Evolutionary conservation across 306 rosid species (phyloP), one percentile per base, ranked within the genome.

Genomic region (Lupinus albus): DNA sequence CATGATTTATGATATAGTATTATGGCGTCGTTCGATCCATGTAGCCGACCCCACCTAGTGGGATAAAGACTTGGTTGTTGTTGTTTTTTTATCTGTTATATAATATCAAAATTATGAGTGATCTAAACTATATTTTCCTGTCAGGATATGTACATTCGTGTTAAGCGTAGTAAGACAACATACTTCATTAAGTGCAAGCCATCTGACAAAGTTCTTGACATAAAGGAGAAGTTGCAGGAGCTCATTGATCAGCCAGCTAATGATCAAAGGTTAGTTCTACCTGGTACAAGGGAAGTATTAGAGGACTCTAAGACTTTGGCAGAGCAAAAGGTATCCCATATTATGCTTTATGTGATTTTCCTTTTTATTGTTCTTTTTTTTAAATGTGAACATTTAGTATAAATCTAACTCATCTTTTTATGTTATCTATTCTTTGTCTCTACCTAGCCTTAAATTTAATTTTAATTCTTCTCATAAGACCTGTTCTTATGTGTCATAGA

Each of bases 171-270:
- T 14, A 89, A 89, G 88, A 87, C 96, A 51, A 89, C 96, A 20
- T 89, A 89, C 87, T 92, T 92, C 81, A 92, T 89, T 79, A 85
- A 84, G 81, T 89, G 96, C 74, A 91, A 92, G 76, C 93, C 96
- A 67, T 85, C 92, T 35, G 95, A 92, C 75, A 86, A 86, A 68
- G 67, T 76, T 80, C 79, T 87, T 68, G 89, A 83, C 64, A 80
- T 89, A 68, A 92, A 89, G 82, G 89, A 83, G 84, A 92, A 92
- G 80, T 79, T 92, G 76, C 79, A 84, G 17, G 82, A 80, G 52
- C 88, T 92, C 58, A 35, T 79, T 66, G 96, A 92, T 35, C 86
- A 84, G 54, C 87, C 87, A 1, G 80, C 68, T 17, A 72, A 76
- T 62, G 78, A 92, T 76, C 98, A 92, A 81, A 85, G 82, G 39